Percentiles rank a stretch among this genome's conserved stretches.
These are phyloP conservation scores for Lachnellula subtilissima DNA, from an alignment of 2,329 filamentous ascomycete genomes.

Conservation along the genomic window DNA sequence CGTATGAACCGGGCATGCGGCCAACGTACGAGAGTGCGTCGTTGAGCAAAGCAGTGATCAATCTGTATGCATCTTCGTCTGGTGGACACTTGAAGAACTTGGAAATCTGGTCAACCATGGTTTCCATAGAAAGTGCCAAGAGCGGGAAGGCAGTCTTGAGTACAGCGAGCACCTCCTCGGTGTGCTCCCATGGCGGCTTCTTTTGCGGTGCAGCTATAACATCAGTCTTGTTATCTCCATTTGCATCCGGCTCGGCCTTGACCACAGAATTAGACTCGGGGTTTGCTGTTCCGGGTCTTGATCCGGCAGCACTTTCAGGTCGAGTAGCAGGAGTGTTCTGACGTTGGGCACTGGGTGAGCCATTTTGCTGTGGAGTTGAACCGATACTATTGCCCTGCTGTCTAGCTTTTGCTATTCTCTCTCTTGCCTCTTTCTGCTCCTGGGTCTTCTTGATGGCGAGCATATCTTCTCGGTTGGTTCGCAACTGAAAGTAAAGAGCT, in stretches of 20 bases:
- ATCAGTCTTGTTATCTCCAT: constrained; percentile 29
- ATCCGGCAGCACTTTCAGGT: constrained; percentile 26
- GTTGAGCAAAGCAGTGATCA: constrained; percentile 96
- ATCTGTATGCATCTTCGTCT: constrained; percentile 93
- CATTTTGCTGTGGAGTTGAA: constrained; percentile 26
- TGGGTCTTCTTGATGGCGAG: constrained; percentile 84
- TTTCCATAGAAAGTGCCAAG: constrained; percentile 95
- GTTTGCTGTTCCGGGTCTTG: constrained; percentile 39
- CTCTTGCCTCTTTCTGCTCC: constrained; percentile 62
- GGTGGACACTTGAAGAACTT: constrained; percentile 99
- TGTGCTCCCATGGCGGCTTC: constrained; percentile 93
- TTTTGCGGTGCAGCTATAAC: constrained; percentile 30
- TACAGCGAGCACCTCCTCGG: constrained; percentile 90
- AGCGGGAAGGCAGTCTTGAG: constrained; percentile 97
- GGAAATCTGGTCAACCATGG: constrained; percentile 97
- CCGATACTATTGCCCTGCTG: constrained; percentile 13
- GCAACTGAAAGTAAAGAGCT: constrained; percentile 88
- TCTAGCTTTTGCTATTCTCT: constrained; percentile 33
- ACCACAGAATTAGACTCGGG: constrained; percentile 33
- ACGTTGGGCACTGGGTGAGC: constrained; percentile 27
- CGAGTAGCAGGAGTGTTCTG: constrained; percentile 24
- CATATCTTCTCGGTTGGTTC: constrained; percentile 94
- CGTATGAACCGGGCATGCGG: constrained; percentile 79
- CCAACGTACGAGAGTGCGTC: constrained; percentile 92
- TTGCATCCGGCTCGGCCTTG: constrained; percentile 29